A percentile compares a stretch with the other conserved stretches of the same genome.
Conservation (phyloP, 345 rosid species). For the Euphorbia lathyris region DNA sequence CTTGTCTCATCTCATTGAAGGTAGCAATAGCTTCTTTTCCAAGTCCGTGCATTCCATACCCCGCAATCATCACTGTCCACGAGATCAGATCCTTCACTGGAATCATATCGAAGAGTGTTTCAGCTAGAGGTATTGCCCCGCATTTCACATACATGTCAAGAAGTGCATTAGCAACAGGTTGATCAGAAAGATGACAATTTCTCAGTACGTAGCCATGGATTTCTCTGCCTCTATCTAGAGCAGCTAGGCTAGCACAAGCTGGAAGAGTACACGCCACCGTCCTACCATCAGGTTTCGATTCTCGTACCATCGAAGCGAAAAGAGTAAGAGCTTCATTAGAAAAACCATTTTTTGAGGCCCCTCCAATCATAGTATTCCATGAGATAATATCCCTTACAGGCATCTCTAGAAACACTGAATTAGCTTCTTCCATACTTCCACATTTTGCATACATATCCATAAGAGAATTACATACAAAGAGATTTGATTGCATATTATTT, state of each 20-base stretch:
- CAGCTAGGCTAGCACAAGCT: slow-evolving; percentile 67
- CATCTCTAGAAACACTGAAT: slow-evolving; percentile 45
- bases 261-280: slow-evolving; percentile 67
- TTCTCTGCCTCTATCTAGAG: slow-evolving; percentile 65
- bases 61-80: slow-evolving; percentile 81
- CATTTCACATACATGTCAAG: slow-evolving; percentile 68
- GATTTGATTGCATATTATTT: slow-evolving; percentile 42
- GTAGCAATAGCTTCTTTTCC: slow-evolving; percentile 60
- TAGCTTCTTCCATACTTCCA: slow-evolving; percentile 65
- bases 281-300: slow-evolving; percentile 46
- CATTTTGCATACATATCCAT: slow-evolving; percentile 82
- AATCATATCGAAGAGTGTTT: slow-evolving; percentile 50
- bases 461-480: slow-evolving; percentile 55
- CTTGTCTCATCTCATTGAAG: slow-evolving; percentile 46
- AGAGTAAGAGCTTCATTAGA: slow-evolving; percentile 55
- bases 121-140: slow-evolving; percentile 53
- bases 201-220: slow-evolving; percentile 56
- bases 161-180: slow-evolving; percentile 59
- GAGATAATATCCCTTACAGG: slow-evolving; percentile 53
- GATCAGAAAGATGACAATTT: slow-evolving; percentile 42
- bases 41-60: slow-evolving; percentile 79
- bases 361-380: slow-evolving; percentile 75
- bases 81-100: slow-evolving; percentile 59
- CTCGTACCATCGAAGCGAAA: slow-evolving; percentile 44
- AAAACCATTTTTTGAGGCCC: slow-evolving; percentile 55